Evolutionary conservation across 2,329 filamentous ascomycete species (phyloP), one percentile per base, ranked within the genome.

Genomic region (Cyclaneusma minus): DNA sequence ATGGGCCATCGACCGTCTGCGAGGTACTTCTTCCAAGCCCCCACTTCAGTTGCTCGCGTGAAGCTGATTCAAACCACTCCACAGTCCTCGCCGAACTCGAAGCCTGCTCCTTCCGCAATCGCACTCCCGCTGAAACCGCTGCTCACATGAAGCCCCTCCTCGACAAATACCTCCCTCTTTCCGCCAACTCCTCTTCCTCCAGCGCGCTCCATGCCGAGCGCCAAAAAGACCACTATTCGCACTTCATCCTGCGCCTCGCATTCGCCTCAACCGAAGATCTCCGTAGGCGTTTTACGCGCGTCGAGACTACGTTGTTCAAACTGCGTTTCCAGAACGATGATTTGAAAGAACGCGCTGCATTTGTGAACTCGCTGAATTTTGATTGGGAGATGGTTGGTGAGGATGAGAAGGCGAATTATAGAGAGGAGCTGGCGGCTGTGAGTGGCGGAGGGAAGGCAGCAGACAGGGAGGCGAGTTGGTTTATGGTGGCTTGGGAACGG

Each of bases 221-320:
- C 15, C 80, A 87, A 50, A 91, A 89, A 48, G 89, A 98, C 42
- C 89, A 98, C 54, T 98, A 95, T 54, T 89, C 81, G 29, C 89
- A 98, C 52, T 98, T 94, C 49, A 98, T 95, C 34, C 67, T 98
- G 5, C 74, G 89, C 1, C 68, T 98, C 22, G 89, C 89, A 2
- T 98, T 98, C 45, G 74, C 85, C 1, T 73, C 78, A 3, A 94
- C 87, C 0, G 84, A 93, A 46, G 89, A 98, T 43, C 60, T 95
- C 19, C 73, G 89, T 21, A 68, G 79, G 35, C 74, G 89, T 13
- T 98, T 95, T 45, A 68, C 74, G 4, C 71, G 85, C 18, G 71
- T 91, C 3, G 89, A 98, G 54, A 81, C 80, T 0, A 81, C 80
- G 66, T 64, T 98, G 2, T 98, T 98, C 52, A 71, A 77, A 34